These are phyloP conservation scores for Malus hybrid DNA, from an alignment of 331 rosid species.

Conservation along the genomic window DNA sequence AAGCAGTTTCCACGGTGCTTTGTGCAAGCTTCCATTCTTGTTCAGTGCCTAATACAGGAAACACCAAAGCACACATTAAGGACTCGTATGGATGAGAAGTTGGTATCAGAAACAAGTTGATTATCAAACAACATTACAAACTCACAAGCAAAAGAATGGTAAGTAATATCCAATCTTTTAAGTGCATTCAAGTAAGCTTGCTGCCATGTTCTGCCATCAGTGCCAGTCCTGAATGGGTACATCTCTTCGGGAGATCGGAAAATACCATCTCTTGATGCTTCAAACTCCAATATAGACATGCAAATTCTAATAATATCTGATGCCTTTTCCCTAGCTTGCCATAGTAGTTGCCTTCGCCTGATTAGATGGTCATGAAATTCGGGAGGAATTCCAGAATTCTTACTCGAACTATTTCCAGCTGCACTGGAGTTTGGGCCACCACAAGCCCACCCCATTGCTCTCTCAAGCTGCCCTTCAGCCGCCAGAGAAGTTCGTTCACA, in stretches of 20 bases:
- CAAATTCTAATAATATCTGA: constrained; percentile 68
- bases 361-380: constrained; percentile 82
- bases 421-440: constrained; percentile 72
- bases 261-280: constrained; percentile 86
- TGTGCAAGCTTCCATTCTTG: constrained; percentile 97
- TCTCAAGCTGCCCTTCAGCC: constrained; percentile 94
- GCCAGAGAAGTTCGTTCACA: constrained; percentile 65
- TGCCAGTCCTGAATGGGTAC: constrained; percentile 43
- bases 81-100: constrained; percentile 13
- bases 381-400: constrained; percentile 84
- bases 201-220: constrained; percentile 82
- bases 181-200: constrained; percentile 70
- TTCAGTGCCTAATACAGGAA: constrained; percentile 63
- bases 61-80: constrained; percentile 21
- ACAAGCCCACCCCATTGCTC: constrained; percentile 99
- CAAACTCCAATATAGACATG: constrained; percentile 76
- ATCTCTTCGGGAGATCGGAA: constrained; percentile 58
- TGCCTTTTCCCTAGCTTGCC: constrained; percentile 81
- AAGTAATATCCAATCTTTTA: constrained; percentile 69
- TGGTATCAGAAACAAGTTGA: constrained; percentile 3
- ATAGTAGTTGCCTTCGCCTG: constrained; percentile 63
- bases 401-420: constrained; percentile 48
- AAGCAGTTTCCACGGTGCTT: constrained; percentile 82
- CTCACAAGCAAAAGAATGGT: constrained; percentile 80
- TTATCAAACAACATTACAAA: constrained; percentile 2